A percentile compares a stretch with the other conserved stretches of the same genome.
phyloP scores from a whole-genome alignment of 208 protist species.

The Lotmaria passim region DNA sequence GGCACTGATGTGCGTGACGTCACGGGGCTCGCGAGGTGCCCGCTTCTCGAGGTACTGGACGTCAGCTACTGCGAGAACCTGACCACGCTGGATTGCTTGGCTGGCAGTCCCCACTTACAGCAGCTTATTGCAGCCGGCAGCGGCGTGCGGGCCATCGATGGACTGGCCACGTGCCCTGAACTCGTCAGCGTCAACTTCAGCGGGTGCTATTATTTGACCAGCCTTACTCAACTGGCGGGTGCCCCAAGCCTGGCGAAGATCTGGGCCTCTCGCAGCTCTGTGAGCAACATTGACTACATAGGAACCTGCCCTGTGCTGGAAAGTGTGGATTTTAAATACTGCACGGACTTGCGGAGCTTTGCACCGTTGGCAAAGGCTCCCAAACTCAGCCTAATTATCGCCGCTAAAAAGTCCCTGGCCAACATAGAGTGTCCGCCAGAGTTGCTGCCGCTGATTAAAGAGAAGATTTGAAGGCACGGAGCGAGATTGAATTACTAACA shows the following conservation, averaged over 20 bases:
- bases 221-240: background rate
- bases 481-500: too few relatives aligned
- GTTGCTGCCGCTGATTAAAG: constrained; percentile 8
- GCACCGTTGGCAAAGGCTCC: background rate
- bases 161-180: background rate
- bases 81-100: background rate
- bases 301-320: background rate
- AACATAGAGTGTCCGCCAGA: constrained; percentile 2
- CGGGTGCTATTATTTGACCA: background rate
- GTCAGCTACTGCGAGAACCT: constrained; percentile 19
- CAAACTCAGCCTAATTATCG: background rate
- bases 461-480: background rate
- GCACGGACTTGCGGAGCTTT: background rate
- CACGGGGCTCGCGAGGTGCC: constrained; percentile 6
- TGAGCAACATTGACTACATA: constrained; percentile 10
- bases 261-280: background rate
- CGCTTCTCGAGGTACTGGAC: background rate
- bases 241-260: background rate
- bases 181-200: background rate
- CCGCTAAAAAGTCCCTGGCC: constrained; percentile 5
- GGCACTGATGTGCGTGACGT: constrained; percentile 10
- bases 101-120: background rate
- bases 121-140: background rate
- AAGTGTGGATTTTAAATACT: constrained; percentile 8
- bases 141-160: constrained; percentile 7